phyloP scores from a whole-genome alignment of 2,329 filamentous ascomycete genomes.

The Penicillium sp. region DNA sequence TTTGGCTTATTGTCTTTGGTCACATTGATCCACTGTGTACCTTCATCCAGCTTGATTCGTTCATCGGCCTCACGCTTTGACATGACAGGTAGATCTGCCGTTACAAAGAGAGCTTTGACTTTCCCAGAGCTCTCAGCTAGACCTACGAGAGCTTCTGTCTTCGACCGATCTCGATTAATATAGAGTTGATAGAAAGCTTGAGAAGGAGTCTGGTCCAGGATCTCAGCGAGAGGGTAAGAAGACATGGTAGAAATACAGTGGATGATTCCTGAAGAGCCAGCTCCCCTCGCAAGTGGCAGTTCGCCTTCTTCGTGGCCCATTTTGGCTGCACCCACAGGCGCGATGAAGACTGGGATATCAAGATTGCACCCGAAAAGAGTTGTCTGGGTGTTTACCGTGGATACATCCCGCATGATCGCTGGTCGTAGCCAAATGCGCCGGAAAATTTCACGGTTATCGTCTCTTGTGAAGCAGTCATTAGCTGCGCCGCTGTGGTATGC shows the following conservation, averaged over 20 bases:
- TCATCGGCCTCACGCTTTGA: conserved; percentile 15
- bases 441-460: conserved; percentile 46
- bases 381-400: conserved; percentile 32
- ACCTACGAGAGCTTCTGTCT: conserved; percentile 7
- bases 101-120: conserved; percentile 10
- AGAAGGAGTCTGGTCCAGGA: conserved; percentile 4
- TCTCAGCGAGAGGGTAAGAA: conserved; percentile 9
- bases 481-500: conserved; percentile 66
- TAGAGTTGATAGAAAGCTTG: conserved; percentile 12
- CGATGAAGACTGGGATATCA: conserved; percentile 11
- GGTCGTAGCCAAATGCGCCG: conserved; percentile 54
- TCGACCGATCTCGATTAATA: conserved; percentile 9
- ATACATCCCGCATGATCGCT: conserved; percentile 48
- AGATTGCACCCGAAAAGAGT: conserved; percentile 9
- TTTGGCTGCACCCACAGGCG: conserved; percentile 10
- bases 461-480: conserved; percentile 47
- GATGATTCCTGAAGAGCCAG: conserved; percentile 1
- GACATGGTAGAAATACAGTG: conserved; percentile 9
- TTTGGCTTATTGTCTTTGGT: neutral
- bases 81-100: conserved; percentile 12
- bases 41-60: conserved; percentile 8
- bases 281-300: conserved; percentile 4
- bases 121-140: conserved; percentile 5
- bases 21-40: conserved; percentile 1
- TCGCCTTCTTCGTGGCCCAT: conserved; percentile 10